A percentile compares a stretch with the other conserved stretches of the same genome.
These are phyloP conservation scores for Diplodia corticola DNA, from an alignment of 2,329 filamentous ascomycete genomes.

Conservation along the genomic window DNA sequence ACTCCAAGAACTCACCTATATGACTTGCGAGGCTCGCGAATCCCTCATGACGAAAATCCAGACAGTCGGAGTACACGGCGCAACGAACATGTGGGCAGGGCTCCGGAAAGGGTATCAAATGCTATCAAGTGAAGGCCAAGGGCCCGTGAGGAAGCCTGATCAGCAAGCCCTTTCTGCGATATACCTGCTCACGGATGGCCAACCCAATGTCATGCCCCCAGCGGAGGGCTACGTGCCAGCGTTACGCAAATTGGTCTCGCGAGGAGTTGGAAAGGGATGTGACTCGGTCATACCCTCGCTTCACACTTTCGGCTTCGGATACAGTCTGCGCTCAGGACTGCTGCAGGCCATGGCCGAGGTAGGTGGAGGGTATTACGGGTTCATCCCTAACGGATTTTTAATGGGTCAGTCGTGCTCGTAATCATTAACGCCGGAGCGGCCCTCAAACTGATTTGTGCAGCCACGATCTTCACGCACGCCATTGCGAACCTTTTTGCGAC, in stretches of 20 bases:
- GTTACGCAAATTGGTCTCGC: slow-evolving; percentile 40
- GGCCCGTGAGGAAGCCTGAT: background rate
- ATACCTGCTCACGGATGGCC: slow-evolving; percentile 51
- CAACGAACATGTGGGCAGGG: slow-evolving; percentile 62
- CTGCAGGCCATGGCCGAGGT: slow-evolving; percentile 62
- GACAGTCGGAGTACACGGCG: slow-evolving; percentile 39
- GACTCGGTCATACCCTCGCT: slow-evolving; percentile 33
- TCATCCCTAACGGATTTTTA: slow-evolving; percentile 64
- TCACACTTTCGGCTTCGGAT: slow-evolving; percentile 59
- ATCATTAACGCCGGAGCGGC: background rate
- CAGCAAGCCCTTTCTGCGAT: slow-evolving; percentile 34
- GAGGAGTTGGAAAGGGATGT: slow-evolving; percentile 24
- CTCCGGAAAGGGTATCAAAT: slow-evolving; percentile 45
- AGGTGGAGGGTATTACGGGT: slow-evolving; percentile 59
- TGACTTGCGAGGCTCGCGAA: slow-evolving; percentile 45
- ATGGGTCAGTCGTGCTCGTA: slow-evolving; percentile 37
- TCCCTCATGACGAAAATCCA: slow-evolving; percentile 46
- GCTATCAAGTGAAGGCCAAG: background rate
- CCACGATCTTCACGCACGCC: slow-evolving; percentile 63
- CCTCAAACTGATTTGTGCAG: slow-evolving; percentile 29
- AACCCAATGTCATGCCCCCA: slow-evolving; percentile 55
- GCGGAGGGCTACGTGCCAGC: slow-evolving; percentile 56
- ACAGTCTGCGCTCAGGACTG: slow-evolving; percentile 52
- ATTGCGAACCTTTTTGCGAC: slow-evolving; percentile 63
- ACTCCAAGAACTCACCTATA: background rate